phyloP scores from a whole-genome alignment of 805 yeast species.

The Wickerhamomyces rabaulensis region DNA sequence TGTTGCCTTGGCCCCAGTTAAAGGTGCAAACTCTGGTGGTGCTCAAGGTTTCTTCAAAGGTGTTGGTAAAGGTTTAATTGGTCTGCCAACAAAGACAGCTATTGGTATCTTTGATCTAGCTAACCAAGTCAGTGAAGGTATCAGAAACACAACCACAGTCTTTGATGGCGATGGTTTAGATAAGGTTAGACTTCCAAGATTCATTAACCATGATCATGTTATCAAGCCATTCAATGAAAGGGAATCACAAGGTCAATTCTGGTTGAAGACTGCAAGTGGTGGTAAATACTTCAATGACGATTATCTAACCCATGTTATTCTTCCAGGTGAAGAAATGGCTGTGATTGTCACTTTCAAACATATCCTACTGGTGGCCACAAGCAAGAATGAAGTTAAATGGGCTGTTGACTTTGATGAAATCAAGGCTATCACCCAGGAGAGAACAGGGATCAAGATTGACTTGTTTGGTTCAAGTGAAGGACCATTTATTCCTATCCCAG shows the following conservation, averaged over 20 bases:
- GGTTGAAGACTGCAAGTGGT: conserved; percentile 81
- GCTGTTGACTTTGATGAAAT: conserved; percentile 57
- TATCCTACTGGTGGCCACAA: conserved; percentile 63
- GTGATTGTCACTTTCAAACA: conserved; percentile 70
- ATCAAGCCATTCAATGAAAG: conserved; percentile 71
- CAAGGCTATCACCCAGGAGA: conserved; percentile 67
- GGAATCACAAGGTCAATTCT: conserved; percentile 91
- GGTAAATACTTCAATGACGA: conserved; percentile 68
- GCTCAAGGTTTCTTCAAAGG: conserved; percentile 92
- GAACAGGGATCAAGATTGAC: conserved; percentile 70
- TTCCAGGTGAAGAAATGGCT: conserved; percentile 76
- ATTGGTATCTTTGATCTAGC: conserved; percentile 93
- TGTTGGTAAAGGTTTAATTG: conserved; percentile 89
- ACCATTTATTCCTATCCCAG: conserved; percentile 81
- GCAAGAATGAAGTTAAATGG: conserved; percentile 65
- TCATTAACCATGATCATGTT: conserved; percentile 62
- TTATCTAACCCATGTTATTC: conserved; percentile 79
- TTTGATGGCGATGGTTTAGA: conserved; percentile 75
- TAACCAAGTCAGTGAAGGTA: conserved; percentile 88
- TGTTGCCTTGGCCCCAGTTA: conserved; percentile 82
- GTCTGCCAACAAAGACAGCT: conserved; percentile 94
- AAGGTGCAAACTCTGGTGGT: conserved; percentile 87
- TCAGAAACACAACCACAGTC: conserved; percentile 85
- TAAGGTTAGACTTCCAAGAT: conserved; percentile 79
- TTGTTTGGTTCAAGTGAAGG: conserved; percentile 50